Conservation (phyloP, 169 alveolate genomes). For the Plasmodium falciparum region DNA sequence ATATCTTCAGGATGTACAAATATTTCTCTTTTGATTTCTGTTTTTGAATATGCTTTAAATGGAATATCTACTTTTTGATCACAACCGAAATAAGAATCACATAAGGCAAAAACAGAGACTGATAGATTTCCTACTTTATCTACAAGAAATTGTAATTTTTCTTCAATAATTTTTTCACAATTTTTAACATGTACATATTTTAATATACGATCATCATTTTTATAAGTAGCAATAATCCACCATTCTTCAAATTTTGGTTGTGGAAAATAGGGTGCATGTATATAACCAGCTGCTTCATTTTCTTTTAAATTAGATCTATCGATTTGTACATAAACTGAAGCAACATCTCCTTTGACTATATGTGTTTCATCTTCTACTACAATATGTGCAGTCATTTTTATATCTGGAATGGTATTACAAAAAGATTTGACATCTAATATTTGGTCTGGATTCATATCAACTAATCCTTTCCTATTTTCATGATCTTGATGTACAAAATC, state of each 20-base stretch:
- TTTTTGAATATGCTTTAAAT: slow-evolving; percentile 79
- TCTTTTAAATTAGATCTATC: slow-evolving; percentile 87
- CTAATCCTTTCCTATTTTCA: slow-evolving; percentile 87
- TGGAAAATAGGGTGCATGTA: slow-evolving; percentile 92
- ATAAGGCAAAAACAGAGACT: slow-evolving; percentile 79
- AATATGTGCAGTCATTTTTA: slow-evolving; percentile 84
- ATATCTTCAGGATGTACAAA: slow-evolving; percentile 90
- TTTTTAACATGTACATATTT: slow-evolving; percentile 82
- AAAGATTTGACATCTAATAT: slow-evolving; percentile 89
- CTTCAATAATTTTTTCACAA: slow-evolving; percentile 83
- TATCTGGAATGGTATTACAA: slow-evolving; percentile 85
- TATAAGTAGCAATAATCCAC: slow-evolving; percentile 88
- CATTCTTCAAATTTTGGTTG: slow-evolving; percentile 92
- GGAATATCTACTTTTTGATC: slow-evolving; percentile 80
- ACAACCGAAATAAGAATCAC: slow-evolving; percentile 88
- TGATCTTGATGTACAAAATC: slow-evolving; percentile 88
- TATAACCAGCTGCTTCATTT: slow-evolving; percentile 90
- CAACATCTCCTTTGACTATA: slow-evolving; percentile 91
- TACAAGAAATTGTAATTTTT: slow-evolving; percentile 83
- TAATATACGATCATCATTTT: slow-evolving; percentile 80
- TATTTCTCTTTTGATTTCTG: slow-evolving; percentile 80
- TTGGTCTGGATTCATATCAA: slow-evolving; percentile 85
- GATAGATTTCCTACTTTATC: slow-evolving; percentile 85
- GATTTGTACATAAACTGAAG: slow-evolving; percentile 88
- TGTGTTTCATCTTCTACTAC: slow-evolving; percentile 91